Percentiles rank a stretch among this genome's conserved stretches.
Conservation (phyloP, 2,329 filamentous ascomycete genomes). For the Septoria linicola region DNA sequence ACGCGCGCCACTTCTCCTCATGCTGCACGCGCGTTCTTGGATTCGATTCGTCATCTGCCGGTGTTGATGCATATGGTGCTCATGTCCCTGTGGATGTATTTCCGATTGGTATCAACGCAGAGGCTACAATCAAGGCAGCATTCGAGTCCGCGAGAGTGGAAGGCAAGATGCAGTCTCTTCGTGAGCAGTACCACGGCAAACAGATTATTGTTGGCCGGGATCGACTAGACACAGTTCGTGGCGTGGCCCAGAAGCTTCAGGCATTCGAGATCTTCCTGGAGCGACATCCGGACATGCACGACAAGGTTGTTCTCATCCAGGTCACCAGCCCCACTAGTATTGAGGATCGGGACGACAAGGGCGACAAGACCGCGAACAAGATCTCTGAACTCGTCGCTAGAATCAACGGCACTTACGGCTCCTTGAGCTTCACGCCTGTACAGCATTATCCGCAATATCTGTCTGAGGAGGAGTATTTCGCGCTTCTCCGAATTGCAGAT, state of each 20-base stretch:
- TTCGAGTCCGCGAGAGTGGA: conserved; percentile 67
- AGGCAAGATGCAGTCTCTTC: conserved; percentile 69
- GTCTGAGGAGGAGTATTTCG: conserved; percentile 86
- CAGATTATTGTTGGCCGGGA: conserved; percentile 95
- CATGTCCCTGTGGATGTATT: conserved; percentile 91
- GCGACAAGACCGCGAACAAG: conserved; percentile 79
- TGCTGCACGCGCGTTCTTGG: conserved; percentile 88
- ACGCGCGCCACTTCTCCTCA: conserved; percentile 89
- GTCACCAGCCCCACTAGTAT: conserved; percentile 75
- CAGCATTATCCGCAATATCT: conserved; percentile 95
- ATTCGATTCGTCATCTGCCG: conserved; percentile 81
- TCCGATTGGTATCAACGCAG: conserved; percentile 91
- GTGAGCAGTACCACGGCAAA: conserved; percentile 78
- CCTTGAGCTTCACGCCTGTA: conserved; percentile 82
- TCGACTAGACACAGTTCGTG: conserved; percentile 86
- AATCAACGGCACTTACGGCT: conserved; percentile 89
- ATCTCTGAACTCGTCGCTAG: conserved; percentile 87
- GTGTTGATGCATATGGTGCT: conserved; percentile 84
- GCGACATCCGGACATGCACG: conserved; percentile 85
- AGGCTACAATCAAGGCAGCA: conserved; percentile 70
- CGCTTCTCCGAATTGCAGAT: conserved; percentile 83
- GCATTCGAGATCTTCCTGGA: conserved; percentile 92
- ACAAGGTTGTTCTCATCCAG: conserved; percentile 90
- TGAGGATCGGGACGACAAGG: conserved; percentile 68
- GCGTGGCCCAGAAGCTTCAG: conserved; percentile 93